Evolutionary conservation across 371 early-diverging fungal genomes (phyloP).

Genomic region (Rhizopus arrhizus): DNA sequence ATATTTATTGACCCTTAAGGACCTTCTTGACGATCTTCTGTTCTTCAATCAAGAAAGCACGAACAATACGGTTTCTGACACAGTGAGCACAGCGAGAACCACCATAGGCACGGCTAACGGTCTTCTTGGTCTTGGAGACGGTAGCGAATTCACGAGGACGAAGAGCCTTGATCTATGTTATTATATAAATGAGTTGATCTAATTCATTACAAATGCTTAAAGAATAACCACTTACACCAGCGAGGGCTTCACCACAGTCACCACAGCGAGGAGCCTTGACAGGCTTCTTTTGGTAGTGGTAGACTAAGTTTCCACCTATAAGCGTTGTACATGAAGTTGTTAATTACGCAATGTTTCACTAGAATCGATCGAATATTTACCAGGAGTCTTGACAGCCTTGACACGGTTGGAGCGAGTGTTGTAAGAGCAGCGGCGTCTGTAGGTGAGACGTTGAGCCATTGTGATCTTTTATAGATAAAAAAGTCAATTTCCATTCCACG

Average conservation of each 20-base stretch:
- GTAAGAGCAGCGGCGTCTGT: conserved; percentile 97
- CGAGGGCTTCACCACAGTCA: conserved; percentile 90
- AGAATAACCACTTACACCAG: conserved; percentile 72
- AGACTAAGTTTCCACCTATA: conserved; percentile 88
- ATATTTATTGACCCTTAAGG: conserved; percentile 67
- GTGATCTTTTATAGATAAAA: conserved; percentile 6
- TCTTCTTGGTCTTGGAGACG: conserved; percentile 90
- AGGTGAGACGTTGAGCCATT: conserved; percentile 93
- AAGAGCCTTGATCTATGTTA: conserved; percentile 79
- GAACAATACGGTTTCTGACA: conserved; percentile 94
- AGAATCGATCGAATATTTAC: conserved; percentile 34
- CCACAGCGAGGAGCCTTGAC: conserved; percentile 94
- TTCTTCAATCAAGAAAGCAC: conserved; percentile 98
- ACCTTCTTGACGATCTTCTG: conserved; percentile 98
- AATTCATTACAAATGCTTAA: background rate
- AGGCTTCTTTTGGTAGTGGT: conserved; percentile 92
- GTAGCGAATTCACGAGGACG: conserved; percentile 87
- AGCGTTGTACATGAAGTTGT: background rate
- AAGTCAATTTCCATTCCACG: background rate
- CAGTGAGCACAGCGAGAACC: conserved; percentile 92
- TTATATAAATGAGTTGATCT: background rate
- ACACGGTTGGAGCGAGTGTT: conserved; percentile 98
- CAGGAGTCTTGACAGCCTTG: conserved; percentile 96
- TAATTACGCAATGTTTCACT: background rate
- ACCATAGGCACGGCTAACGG: conserved; percentile 94